Percentiles rank a stretch among this genome's conserved stretches.
Conservation (phyloP, 2,329 filamentous ascomycete genomes). For the Colletotrichum theobromicola region DNA sequence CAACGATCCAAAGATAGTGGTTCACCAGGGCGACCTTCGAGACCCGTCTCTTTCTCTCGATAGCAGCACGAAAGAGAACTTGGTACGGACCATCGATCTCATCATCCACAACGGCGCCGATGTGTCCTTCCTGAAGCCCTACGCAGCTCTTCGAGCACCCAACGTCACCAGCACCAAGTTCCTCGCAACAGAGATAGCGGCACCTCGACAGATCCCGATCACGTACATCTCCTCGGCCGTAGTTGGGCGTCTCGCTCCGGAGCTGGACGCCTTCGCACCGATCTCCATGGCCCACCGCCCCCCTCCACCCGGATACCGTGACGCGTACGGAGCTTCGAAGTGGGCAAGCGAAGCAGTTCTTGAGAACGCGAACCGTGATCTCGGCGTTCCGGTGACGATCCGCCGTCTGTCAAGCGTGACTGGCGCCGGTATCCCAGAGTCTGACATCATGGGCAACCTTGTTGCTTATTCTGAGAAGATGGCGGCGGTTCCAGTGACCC, state of each 20-base stretch:
- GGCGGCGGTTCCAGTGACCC: not conserved
- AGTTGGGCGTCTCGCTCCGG: slow-evolving; percentile 13
- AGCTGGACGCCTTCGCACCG: slow-evolving; percentile 10
- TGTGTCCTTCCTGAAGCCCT: slow-evolving; percentile 34
- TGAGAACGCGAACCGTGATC: slow-evolving; percentile 23
- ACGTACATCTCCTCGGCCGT: slow-evolving; percentile 40
- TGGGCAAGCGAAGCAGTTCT: slow-evolving; percentile 39
- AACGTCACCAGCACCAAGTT: slow-evolving; percentile 33
- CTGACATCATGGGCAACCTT: not conserved
- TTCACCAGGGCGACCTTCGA: slow-evolving; percentile 42
- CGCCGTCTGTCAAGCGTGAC: slow-evolving; percentile 27
- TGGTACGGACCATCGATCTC: slow-evolving; percentile 33
- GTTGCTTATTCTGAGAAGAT: not conserved
- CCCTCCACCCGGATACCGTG: slow-evolving; percentile 26
- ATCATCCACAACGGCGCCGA: slow-evolving; percentile 57
- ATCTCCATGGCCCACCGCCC: not conserved
- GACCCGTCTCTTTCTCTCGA: slow-evolving; percentile 41
- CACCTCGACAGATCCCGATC: slow-evolving; percentile 32
- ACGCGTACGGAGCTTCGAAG: slow-evolving; percentile 37
- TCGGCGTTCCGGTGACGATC: slow-evolving; percentile 28
- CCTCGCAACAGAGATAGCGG: slow-evolving; percentile 28
- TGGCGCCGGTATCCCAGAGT: not conserved
- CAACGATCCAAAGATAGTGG: slow-evolving; percentile 32
- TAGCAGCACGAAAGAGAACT: not conserved
- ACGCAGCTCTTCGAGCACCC: slow-evolving; percentile 25